Base-by-base conservation (phyloP, 352 stramenopile genomes). In the Globisporangium yorkense region DNA sequence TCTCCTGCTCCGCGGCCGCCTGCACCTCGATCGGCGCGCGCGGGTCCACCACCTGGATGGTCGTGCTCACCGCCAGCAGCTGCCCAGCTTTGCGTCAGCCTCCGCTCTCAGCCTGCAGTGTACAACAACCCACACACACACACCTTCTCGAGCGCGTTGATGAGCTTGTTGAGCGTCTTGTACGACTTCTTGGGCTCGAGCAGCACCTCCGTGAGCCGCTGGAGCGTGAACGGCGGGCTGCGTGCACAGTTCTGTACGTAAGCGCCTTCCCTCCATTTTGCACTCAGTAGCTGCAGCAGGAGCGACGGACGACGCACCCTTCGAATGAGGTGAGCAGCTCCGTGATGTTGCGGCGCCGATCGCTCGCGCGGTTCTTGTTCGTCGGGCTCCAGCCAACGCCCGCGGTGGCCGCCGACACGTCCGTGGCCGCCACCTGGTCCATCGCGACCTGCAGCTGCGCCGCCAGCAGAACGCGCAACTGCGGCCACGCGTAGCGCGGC, bases 121-220 rank as follows among this genome's bases (percentile, higher is more conserved):
- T 21, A 46, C 31, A 35, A 9, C 5, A 7, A 18, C 20, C 12
- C 39, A 59, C 6, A 52, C 27, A 51, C 41, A 49, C 61, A 1
- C 12, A 87, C 75, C 64, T 94, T 94, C 68, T 94, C 80, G 21
- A 94, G 68, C 20, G 81, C 84, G 33, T 92, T 92, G 57, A 92
- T 75, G 50, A 92, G 69, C 59, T 94, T 94, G 66, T 77, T 75
- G 39, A 87, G 70, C 51, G 60, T 88, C 66, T 77, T 84, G 76
- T 94, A 94, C 29, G 71, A 84, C 53, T 75, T 77, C 13, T 70
- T 65, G 0, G 84, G 84, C 57, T 89, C 70, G 45, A 91, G 10
- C 48, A 92, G 79, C 43, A 94, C 77, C 67, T 94, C 84, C 3
- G 79, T 86, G 51, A 94, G 72, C 0, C 84, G 71, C 62, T 94